These are phyloP conservation scores for Monosporozyma aerobia DNA, from an alignment of 805 yeast species.

Conservation along the genomic window DNA sequence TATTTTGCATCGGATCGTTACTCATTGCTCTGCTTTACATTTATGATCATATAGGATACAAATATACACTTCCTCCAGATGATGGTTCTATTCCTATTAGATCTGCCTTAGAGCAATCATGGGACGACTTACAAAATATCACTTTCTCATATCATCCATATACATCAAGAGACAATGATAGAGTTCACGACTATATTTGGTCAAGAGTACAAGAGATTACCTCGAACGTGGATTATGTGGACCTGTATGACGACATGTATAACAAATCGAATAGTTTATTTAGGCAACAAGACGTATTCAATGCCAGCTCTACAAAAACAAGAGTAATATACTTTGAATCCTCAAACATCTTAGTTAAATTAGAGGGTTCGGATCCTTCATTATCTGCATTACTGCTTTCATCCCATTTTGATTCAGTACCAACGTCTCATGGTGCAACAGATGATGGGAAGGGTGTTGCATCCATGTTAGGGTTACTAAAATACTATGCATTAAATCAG, in stretches of 20 bases:
- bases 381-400: constrained; percentile 65
- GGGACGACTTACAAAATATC: constrained; percentile 67
- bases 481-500: constrained; percentile 37
- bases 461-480: constrained; percentile 61
- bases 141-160: constrained; percentile 69
- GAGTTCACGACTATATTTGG: constrained; percentile 59
- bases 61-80: constrained; percentile 11
- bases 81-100: constrained; percentile 36
- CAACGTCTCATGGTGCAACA: constrained; percentile 78
- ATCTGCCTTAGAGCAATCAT: constrained; percentile 28
- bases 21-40: constrained; percentile 33
- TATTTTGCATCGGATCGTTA: constrained; percentile 42
- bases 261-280: constrained; percentile 37
- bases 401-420: constrained; percentile 87
- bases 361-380: constrained; percentile 50
- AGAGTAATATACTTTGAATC: constrained; percentile 72
- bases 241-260: constrained; percentile 32
- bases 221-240: constrained; percentile 17
- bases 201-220: constrained; percentile 34
- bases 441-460: constrained; percentile 91
- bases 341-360: constrained; percentile 66
- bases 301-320: constrained; percentile 31
- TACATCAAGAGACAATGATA: constrained; percentile 65
- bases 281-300: constrained; percentile 42
- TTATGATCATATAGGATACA: constrained; percentile 14